Base-by-base conservation (phyloP, 1,284 basidiomycete species). In the Xerocomus minutiporus region DNA sequence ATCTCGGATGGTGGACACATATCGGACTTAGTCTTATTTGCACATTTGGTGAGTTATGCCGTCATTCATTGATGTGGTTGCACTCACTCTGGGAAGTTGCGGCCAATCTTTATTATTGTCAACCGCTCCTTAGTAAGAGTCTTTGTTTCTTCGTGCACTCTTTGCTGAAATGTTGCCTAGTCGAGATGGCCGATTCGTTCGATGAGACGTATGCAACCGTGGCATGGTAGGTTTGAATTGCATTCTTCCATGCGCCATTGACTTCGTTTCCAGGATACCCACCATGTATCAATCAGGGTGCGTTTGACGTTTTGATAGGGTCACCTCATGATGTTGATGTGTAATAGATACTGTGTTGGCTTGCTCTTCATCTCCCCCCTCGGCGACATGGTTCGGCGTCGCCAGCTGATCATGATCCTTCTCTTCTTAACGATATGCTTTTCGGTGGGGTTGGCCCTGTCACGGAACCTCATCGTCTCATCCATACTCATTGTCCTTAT, bases 81-180 rank as follows among this genome's bases (percentile, higher is more conserved):
- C 25, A 11, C 26, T 54, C 8, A 53, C 2, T 38, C 8, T 25
- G 2, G 9, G 4, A 53, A 83, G 81, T 71, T 41, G 81, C 79
- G 46, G 76, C 80, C 32, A 89, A 88, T 59, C 68, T 88, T 50
- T 89, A 88, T 62, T 89, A 88, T 55, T 83, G 82, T 52, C 87
- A 86, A 65, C 86, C 87, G 1, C 70, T 89, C 47, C 71, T 89
- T 8, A 84, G 87, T 79, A 64, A 56, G 79, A 51, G 9, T 0
- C 13, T 43, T 17, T n/a, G 11, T 36, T 41, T 35, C 4, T 8
- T 51, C 28, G 32, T 52, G 36, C 5, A 50, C 47, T 28, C 9
- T n/a, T 51, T 17, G 20, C 48, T 54, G 12, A 64, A 25, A 17
- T 11, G 3, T 39, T 29, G 4, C 26, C 36, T 44, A 86, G 81